Evolutionary conservation across 495 filamentous ascomycete species (phyloP).

Genomic region (Bryoglossum gracile): DNA sequence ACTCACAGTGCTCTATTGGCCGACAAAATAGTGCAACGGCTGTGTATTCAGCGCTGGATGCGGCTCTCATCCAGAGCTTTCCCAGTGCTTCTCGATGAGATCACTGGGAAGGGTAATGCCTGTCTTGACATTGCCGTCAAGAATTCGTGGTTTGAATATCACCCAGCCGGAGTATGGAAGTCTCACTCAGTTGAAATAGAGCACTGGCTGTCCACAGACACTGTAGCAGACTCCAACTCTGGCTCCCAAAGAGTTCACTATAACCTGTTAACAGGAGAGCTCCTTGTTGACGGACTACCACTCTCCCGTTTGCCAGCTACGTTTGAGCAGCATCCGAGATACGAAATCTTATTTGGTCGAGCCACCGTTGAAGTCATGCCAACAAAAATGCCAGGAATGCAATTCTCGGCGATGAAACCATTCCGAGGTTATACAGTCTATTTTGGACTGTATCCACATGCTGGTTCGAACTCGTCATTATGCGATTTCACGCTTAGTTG

Average conservation of each 20-base stretch:
- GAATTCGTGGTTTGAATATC: constrained; percentile 29
- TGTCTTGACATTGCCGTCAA: constrained; percentile 28
- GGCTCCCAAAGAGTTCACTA: constrained; percentile 30
- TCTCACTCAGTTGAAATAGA: constrained; percentile 12
- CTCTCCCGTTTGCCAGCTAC: constrained; percentile 34
- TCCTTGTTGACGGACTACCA: constrained; percentile 42
- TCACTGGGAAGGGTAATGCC: constrained; percentile 8
- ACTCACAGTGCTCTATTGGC: constrained; percentile 6
- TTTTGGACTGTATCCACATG: constrained; percentile 10
- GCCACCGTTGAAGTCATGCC: constrained; percentile 23
- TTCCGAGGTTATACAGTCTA: constrained; percentile 7
- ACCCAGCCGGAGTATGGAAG: constrained; percentile 21
- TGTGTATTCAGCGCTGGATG: too few species aligned
- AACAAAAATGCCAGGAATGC: constrained; percentile 24
- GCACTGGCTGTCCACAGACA: constrained; percentile 30
- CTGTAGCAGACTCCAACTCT: background rate
- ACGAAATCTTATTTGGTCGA: constrained; percentile 32
- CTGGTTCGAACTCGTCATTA: constrained; percentile 12
- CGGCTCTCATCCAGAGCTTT: too few species aligned
- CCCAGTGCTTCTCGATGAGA: constrained; percentile 1
- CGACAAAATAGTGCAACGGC: too few species aligned
- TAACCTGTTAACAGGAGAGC: constrained; percentile 40
- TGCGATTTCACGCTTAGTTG: too few species aligned
- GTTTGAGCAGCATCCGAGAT: constrained; percentile 29
- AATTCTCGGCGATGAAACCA: constrained; percentile 15